These are phyloP conservation scores for Fusarium cyanostomum DNA, from an alignment of 2,329 filamentous ascomycete species.

Conservation along the genomic window DNA sequence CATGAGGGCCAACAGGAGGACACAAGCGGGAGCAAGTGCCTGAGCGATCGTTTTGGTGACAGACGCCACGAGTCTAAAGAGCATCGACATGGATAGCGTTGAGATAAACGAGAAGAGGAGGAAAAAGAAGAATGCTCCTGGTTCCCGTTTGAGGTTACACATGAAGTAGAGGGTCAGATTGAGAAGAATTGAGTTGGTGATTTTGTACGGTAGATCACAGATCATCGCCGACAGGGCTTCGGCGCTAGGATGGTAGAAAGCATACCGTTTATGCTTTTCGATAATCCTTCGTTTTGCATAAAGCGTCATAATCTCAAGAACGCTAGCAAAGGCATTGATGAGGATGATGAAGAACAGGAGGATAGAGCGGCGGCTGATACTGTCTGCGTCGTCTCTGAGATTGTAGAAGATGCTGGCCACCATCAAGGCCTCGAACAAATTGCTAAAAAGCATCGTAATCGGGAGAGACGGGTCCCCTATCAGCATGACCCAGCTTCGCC, in stretches of 20 bases:
- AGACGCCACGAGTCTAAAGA: slow-evolving; percentile 57
- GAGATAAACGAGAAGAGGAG: slow-evolving; percentile 58
- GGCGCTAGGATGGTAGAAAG: slow-evolving; percentile 45
- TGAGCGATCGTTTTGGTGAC: slow-evolving; percentile 34
- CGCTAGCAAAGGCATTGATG: slow-evolving; percentile 31
- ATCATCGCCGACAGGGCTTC: slow-evolving; percentile 33
- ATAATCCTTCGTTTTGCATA: slow-evolving; percentile 44
- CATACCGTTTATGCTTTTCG: slow-evolving; percentile 48
- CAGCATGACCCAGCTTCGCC: slow-evolving; percentile 22
- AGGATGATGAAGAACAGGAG: slow-evolving; percentile 34
- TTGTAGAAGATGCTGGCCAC: slow-evolving; percentile 35
- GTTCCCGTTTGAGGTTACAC: slow-evolving; percentile 68
- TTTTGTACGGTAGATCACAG: slow-evolving; percentile 33
- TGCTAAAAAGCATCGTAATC: slow-evolving; percentile 31
- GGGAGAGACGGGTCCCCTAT: slow-evolving; percentile 25
- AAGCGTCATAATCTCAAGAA: slow-evolving; percentile 34
- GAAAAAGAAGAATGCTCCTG: slow-evolving; percentile 60
- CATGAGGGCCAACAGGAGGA: slow-evolving; percentile 48
- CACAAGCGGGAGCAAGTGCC: slow-evolving; percentile 35
- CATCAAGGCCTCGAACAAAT: slow-evolving; percentile 28
- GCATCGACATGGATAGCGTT: slow-evolving; percentile 70
- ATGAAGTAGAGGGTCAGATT: slow-evolving; percentile 67
- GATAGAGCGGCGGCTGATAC: slow-evolving; percentile 18
- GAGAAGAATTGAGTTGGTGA: slow-evolving; percentile 49
- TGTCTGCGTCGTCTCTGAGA: slow-evolving; percentile 6